Conservation (phyloP, 495 filamentous ascomycete species). For the Podospora comata region DNA sequence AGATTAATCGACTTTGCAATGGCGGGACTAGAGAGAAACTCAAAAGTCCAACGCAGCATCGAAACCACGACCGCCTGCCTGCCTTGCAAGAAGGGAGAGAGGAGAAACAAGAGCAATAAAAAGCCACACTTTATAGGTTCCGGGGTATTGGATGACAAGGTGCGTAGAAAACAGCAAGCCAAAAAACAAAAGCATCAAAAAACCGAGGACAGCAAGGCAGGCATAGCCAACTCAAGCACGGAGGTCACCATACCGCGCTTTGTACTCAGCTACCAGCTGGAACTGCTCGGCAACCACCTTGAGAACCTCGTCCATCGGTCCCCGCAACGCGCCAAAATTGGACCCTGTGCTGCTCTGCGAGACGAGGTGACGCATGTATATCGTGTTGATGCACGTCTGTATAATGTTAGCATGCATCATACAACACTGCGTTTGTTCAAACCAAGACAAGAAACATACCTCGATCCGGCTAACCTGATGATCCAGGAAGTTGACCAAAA, state of each 20-base stretch:
- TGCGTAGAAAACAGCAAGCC: not conserved
- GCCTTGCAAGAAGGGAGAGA: not conserved
- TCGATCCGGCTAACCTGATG: constrained; percentile 94
- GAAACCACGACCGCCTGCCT: not conserved
- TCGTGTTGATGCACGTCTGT: constrained; percentile 50
- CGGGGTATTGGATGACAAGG: not conserved
- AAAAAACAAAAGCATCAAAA: not conserved
- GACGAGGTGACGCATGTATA: not conserved
- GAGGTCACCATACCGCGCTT: constrained; percentile 6
- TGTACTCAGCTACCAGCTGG: constrained; percentile 4
- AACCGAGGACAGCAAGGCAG: not conserved
- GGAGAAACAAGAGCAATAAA: not conserved
- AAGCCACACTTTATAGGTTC: not conserved
- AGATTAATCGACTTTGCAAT: not conserved
- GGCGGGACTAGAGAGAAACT: not conserved
- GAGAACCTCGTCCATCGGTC: constrained; percentile 3
- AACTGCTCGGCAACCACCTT: constrained; percentile 1
- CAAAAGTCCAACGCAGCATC: not conserved
- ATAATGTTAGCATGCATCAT: not conserved
- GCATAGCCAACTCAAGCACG: not conserved
- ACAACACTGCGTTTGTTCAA: not conserved
- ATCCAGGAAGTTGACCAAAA: constrained; percentile 82
- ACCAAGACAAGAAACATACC: constrained; percentile 51
- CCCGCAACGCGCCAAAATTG: not conserved
- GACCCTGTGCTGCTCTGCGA: not conserved